Conservation (phyloP, 2,329 filamentous ascomycete genomes). For the Colletotrichum sp. region DNA sequence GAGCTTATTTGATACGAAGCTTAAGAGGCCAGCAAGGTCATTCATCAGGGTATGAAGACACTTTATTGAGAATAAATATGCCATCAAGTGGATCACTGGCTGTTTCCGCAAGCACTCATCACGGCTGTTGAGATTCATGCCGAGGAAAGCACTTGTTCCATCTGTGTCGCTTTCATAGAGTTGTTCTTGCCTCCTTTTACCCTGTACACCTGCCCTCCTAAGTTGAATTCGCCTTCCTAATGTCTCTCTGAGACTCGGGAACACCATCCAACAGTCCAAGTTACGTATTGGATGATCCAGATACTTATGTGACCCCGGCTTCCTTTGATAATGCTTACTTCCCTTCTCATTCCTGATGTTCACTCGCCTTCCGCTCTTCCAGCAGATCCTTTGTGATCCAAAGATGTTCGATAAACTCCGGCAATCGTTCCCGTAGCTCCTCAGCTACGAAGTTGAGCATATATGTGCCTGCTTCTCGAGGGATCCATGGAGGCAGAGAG, state of each 20-base stretch:
- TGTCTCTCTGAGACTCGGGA: accelerated
- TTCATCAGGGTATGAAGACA: neutral
- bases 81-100: neutral
- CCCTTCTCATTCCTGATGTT: no score
- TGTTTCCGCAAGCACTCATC: neutral
- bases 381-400: neutral
- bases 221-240: neutral
- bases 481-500: neutral
- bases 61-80: neutral
- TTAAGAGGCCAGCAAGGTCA: neutral
- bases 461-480: neutral
- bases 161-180: neutral
- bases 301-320: no score
- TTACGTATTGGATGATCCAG: no score
- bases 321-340: no score
- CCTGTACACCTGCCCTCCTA: neutral
- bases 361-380: neutral
- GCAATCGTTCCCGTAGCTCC: neutral
- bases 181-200: neutral
- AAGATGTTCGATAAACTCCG: neutral
- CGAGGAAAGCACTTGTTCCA: neutral
- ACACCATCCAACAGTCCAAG: neutral
- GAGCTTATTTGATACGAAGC: neutral
- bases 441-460: neutral
- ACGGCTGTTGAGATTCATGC: neutral